Evolutionary conservation across 1,284 basidiomycete genomes (phyloP).

Genomic region (Trichosporon sp.): DNA sequence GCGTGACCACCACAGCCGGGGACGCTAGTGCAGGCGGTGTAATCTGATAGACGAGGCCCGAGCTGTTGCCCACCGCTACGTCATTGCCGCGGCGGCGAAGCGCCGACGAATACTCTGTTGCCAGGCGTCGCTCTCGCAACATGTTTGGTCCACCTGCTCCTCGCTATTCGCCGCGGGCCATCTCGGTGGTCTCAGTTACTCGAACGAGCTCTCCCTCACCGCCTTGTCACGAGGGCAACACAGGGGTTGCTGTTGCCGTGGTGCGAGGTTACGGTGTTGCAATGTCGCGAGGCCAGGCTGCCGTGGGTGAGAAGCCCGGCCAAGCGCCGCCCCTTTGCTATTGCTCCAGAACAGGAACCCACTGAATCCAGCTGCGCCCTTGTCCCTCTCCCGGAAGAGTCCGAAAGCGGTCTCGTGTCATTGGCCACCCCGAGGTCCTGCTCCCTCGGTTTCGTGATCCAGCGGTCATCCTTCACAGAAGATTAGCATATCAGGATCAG

Average conservation of each 20-base stretch:
- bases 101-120: not conserved
- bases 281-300: not conserved
- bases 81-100: not conserved
- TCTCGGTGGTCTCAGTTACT: not conserved
- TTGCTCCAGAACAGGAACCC: not conserved
- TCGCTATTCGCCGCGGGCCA: not conserved
- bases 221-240: constrained; percentile 5
- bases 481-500: not conserved
- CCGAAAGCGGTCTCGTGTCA: no score
- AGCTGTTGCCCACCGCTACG: not conserved
- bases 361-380: not conserved
- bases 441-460: not conserved
- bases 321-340: not conserved
- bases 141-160: not conserved
- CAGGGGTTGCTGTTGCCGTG: not conserved
- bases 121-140: not conserved
- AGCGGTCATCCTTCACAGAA: not conserved
- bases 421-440: not conserved
- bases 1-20: not conserved
- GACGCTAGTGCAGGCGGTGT: not conserved
- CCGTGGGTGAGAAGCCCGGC: not conserved
- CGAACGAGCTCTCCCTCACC: not conserved
- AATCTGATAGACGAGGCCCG: not conserved
- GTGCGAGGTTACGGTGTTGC: not conserved
- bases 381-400: not conserved